Conservation (phyloP, 176 grass and related monocot species). For the Oryza australiensis region DNA sequence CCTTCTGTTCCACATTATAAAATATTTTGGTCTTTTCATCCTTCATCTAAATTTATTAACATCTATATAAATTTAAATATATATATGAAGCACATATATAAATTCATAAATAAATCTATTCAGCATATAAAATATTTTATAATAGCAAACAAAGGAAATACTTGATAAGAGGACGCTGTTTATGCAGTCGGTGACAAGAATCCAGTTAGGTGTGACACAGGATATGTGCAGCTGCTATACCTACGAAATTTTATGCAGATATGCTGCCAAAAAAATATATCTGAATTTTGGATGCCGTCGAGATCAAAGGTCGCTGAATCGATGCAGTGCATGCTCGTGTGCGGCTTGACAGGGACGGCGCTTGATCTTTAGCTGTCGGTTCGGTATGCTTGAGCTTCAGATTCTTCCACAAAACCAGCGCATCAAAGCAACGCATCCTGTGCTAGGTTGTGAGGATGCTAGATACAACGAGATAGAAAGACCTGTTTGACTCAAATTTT, state of each 20-base stretch:
- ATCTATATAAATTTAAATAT: no score
- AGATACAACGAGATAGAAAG: background rate
- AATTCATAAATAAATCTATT: no score
- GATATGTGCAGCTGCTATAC: background rate
- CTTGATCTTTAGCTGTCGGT: constrained; percentile 17
- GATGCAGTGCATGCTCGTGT: constrained; percentile 7
- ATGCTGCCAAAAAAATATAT: background rate
- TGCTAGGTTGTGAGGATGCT: background rate
- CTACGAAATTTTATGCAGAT: background rate
- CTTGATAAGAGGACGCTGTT: no score
- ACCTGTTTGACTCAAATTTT: background rate
- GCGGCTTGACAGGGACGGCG: constrained; percentile 15
- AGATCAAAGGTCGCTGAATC: background rate
- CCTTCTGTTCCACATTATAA: no score
- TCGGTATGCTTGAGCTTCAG: background rate
- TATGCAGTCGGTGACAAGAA: background rate
- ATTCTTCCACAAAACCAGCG: background rate
- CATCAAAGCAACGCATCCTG: background rate
- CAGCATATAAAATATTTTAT: no score
- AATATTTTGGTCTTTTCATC: no score
- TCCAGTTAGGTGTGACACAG: background rate
- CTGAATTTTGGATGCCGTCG: background rate
- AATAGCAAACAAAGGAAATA: no score
- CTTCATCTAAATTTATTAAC: no score
- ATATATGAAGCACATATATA: no score